Evolutionary conservation across 208 protist genomes (phyloP), one percentile per base, ranked within the genome.

Genomic region (Leishmania turanica): DNA sequence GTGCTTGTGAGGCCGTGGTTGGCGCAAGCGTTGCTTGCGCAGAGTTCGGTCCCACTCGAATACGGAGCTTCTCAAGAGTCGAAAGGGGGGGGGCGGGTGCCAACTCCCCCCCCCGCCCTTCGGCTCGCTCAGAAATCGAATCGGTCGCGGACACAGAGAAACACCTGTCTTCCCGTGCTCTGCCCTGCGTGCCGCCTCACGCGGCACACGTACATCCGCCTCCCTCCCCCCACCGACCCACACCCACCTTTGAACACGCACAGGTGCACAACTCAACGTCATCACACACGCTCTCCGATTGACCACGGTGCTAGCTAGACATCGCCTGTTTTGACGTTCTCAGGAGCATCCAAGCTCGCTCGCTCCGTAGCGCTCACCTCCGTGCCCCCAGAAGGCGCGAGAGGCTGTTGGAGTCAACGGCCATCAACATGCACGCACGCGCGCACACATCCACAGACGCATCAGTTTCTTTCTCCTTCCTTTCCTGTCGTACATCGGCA

Each of bases 401-500:
- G 65, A 47, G 34, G 15, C 11, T 70, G 65, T 27, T 8, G n/a
- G 34, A 27, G 34, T 72, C 34, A 51, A 51, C 40, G 24, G 8
- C 2, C 37, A 51, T 72, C 68, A n/a, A 3, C 42, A 72, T 51
- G 24, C 37, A 66, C 54, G 51, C 73, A 49, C 53, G 7, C 73
- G 24, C 73, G 40, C 34, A 51, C 54, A 34, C 34, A n/a, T 45
- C 31, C n/a, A 49, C 54, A 21, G 9, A 47, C 54, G 27, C 31
- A 40, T 60, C n/a, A 37, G 51, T 0, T 27, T 56, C n/a, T 37
- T 66, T 60, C 0, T 5, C 37, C 34, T 60, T 1, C 15, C 37
- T 51, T 31, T 53, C 68, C 7, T 72, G 42, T 31, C 2, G 24
- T 19, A 19, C 40, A n/a, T 27, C 13, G 31, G 3, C 17, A 95